A percentile compares a stretch with the other conserved stretches of the same genome.
Evolutionary conservation across 2,329 filamentous ascomycete species (phyloP).

Genomic region (Pseudomassariella vexata): DNA sequence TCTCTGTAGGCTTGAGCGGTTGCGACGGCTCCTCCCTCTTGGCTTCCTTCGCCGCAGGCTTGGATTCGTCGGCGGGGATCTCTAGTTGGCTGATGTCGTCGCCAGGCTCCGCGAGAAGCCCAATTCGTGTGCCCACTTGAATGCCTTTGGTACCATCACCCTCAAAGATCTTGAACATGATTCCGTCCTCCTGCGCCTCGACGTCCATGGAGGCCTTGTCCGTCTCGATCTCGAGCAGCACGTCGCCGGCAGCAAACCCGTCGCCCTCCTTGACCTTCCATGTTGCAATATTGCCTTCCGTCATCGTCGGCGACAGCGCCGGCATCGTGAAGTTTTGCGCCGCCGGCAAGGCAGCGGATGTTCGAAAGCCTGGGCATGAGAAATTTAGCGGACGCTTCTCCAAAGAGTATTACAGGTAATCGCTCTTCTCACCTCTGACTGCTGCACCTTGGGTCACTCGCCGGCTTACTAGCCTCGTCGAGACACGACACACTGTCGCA

Average conservation of each 20-base stretch:
- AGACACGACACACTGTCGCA: conserved; percentile 57
- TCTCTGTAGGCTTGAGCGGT: conserved; percentile 14
- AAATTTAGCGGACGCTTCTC: neutral
- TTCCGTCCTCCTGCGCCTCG: conserved; percentile 97
- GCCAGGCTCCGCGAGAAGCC: conserved; percentile 72
- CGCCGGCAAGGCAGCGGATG: conserved; percentile 57
- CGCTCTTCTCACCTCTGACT: conserved; percentile 48
- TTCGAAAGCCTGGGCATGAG: conserved; percentile 51
- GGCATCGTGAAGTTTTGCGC: conserved; percentile 97
- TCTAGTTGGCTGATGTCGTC: conserved; percentile 73
- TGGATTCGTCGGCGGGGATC: conserved; percentile 62
- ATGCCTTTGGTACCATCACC: conserved; percentile 92
- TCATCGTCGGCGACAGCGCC: conserved; percentile 96
- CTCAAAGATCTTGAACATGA: conserved; percentile 90
- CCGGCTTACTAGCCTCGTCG: conserved; percentile 51
- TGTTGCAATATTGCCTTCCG: conserved; percentile 86
- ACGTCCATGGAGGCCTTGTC: conserved; percentile 99
- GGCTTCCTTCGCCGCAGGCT: conserved; percentile 32
- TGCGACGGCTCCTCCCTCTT: conserved; percentile 18
- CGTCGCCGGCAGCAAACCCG: conserved; percentile 80
- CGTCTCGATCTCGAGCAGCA: conserved; percentile 96
- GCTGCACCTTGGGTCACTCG: conserved; percentile 48
- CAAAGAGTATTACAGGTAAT: conserved; percentile 5
- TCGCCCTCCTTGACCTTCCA: conserved; percentile 99
- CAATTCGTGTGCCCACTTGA: conserved; percentile 82